Conservation (phyloP, 805 yeast species). For the Metschnikowia drakensbergensis region DNA sequence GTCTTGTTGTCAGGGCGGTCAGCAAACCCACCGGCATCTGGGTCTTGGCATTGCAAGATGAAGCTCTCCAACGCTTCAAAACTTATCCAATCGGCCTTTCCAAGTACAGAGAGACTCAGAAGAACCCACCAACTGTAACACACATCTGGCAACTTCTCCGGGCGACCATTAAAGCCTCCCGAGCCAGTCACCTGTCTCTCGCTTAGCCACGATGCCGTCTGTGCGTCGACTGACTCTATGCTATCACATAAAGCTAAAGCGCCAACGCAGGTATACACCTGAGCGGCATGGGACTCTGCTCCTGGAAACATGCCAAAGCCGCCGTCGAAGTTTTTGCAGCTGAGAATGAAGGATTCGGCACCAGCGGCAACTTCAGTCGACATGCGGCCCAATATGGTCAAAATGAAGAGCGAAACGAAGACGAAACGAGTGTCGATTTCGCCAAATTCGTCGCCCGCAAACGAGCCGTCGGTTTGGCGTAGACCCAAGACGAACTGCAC, state of each 20-base stretch:
- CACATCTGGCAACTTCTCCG: slow-evolving; percentile 94
- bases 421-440: slow-evolving; percentile 91
- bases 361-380: slow-evolving; percentile 51
- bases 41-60: slow-evolving; percentile 75
- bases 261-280: slow-evolving; percentile 81
- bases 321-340: slow-evolving; percentile 90
- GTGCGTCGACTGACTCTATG: slow-evolving; percentile 43
- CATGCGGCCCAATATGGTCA: slow-evolving; percentile 65
- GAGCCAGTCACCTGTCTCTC: slow-evolving; percentile 74
- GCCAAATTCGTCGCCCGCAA: slow-evolving; percentile 87
- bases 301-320: slow-evolving; percentile 94
- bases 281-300: slow-evolving; percentile 93
- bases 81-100: slow-evolving; percentile 74
- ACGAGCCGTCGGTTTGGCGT: slow-evolving; percentile 65
- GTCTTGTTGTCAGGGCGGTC: slow-evolving; percentile 89
- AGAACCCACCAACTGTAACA: slow-evolving; percentile 98
- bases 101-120: slow-evolving; percentile 66
- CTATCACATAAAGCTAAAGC: slow-evolving; percentile 48
- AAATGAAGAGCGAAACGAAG: slow-evolving; percentile 71
- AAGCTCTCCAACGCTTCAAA: slow-evolving; percentile 56
- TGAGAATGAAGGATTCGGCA: slow-evolving; percentile 60
- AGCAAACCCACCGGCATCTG: slow-evolving; percentile 79
- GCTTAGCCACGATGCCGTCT: slow-evolving; percentile 79
- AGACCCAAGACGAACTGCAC: slow-evolving; percentile 31
- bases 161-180: slow-evolving; percentile 96